Percentiles rank a stretch among this genome's conserved stretches.
phyloP scores from a whole-genome alignment of 352 stramenopile genomes.

The Thalassiosira allenii region DNA sequence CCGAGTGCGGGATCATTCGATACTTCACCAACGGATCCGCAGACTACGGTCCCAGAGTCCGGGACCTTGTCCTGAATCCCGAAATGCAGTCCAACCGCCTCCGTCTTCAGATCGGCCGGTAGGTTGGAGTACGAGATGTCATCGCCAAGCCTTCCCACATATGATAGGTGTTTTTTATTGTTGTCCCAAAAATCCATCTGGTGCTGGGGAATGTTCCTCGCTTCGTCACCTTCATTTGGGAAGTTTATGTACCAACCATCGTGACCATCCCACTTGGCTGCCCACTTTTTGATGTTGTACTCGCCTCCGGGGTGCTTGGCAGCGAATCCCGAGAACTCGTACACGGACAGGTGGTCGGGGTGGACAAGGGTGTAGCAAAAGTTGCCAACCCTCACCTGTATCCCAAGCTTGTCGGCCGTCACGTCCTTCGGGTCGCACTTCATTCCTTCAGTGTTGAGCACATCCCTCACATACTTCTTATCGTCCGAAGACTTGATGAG shows the following conservation, averaged over 20 bases:
- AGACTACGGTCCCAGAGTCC: constrained; percentile 18
- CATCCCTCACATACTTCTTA: constrained; percentile 54
- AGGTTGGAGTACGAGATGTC: constrained; percentile 44
- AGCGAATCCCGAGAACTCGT: constrained; percentile 67
- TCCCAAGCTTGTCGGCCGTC: constrained; percentile 31
- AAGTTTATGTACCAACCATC: constrained; percentile 57
- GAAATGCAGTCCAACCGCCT: constrained; percentile 51
- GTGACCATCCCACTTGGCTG: constrained; percentile 38
- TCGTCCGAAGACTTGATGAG: constrained; percentile 39
- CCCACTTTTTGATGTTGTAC: constrained; percentile 63
- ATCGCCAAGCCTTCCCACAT: constrained; percentile 50
- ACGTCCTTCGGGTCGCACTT: constrained; percentile 34
- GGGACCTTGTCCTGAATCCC: too few species aligned
- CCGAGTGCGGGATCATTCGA: constrained; percentile 14
- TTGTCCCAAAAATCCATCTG: constrained; percentile 58
- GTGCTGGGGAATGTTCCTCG: constrained; percentile 63
- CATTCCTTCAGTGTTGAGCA: constrained; percentile 29
- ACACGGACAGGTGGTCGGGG: constrained; percentile 66
- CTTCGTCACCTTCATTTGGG: constrained; percentile 34
- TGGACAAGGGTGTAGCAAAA: constrained; percentile 70
- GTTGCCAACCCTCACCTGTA: constrained; percentile 50
- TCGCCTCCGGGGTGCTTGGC: constrained; percentile 55
- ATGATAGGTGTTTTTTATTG: constrained; percentile 33
- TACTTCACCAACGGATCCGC: constrained; percentile 25
- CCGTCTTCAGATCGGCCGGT: constrained; percentile 43